Conservation (phyloP, 768 basidiomycete genomes). For the Suillus lakei region DNA sequence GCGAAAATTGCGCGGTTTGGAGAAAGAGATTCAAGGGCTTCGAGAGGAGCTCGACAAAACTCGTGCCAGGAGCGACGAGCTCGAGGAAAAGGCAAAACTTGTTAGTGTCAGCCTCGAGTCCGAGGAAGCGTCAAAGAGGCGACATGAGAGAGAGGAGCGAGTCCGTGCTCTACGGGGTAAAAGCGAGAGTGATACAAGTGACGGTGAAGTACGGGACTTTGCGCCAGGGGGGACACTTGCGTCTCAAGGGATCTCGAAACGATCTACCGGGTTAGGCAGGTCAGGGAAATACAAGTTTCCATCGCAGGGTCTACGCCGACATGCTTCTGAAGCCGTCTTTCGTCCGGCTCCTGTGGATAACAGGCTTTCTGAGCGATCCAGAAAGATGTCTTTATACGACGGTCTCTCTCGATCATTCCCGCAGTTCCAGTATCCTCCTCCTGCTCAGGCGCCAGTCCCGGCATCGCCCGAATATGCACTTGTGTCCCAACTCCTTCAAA, state of each 20-base stretch:
- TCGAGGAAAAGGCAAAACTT: conserved; percentile 67
- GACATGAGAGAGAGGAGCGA: conserved; percentile 52
- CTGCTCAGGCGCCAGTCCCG: conserved; percentile 19
- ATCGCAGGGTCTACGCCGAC: conserved; percentile 26
- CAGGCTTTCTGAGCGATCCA: conserved; percentile 18
- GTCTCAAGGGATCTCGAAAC: neutral
- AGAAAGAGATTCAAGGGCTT: conserved; percentile 79
- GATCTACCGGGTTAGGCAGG: conserved; percentile 6
- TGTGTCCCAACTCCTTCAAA: conserved; percentile 71
- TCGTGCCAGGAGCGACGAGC: conserved; percentile 69
- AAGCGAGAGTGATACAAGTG: conserved; percentile 34
- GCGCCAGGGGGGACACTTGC: conserved; percentile 59
- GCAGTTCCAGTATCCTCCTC: conserved; percentile 20
- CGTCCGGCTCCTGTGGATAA: conserved; percentile 12
- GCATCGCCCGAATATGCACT: conserved; percentile 51
- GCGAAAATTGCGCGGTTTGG: conserved; percentile 70
- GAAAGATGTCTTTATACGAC: conserved; percentile 22
- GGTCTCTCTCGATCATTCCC: conserved; percentile 31
- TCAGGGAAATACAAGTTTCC: conserved; percentile 24
- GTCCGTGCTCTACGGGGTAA: conserved; percentile 56
- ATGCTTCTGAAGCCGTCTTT: conserved; percentile 32
- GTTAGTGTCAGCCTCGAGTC: conserved; percentile 31
- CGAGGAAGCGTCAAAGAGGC: conserved; percentile 36
- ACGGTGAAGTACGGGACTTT: conserved; percentile 53
- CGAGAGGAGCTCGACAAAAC: conserved; percentile 78